Conservation (phyloP, 2,329 filamentous ascomycete species). For the Leptosphaerulina australis region DNA sequence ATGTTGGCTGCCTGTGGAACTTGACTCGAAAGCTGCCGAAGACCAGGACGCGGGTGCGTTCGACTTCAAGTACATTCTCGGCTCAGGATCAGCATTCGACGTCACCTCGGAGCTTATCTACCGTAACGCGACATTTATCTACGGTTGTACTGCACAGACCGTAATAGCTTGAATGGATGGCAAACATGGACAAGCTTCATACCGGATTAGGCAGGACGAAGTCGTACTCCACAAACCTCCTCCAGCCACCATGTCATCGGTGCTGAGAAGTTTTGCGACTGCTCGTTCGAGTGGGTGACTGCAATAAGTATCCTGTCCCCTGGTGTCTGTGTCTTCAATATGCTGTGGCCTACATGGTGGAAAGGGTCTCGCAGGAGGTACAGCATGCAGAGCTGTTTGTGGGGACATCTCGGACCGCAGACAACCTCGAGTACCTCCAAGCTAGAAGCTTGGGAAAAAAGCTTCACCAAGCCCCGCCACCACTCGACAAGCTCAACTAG, state of each 20-base stretch:
- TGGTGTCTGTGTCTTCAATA: too few relatives aligned
- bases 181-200: constrained; percentile 14
- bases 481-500: constrained; percentile 17
- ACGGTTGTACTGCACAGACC: constrained; percentile 8
- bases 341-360: not conserved
- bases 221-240: constrained; percentile 9
- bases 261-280: not conserved
- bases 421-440: not conserved
- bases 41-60: not conserved
- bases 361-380: not conserved
- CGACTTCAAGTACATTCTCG: constrained; percentile 11
- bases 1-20: constrained; percentile 23
- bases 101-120: constrained; percentile 13
- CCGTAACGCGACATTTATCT: constrained; percentile 19
- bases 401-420: not conserved
- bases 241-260: constrained; percentile 14
- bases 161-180: constrained; percentile 12
- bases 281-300: not conserved
- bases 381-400: not conserved
- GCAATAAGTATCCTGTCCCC: not conserved
- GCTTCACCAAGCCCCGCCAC: constrained; percentile 27
- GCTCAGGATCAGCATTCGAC: constrained; percentile 4
- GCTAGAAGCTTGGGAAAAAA: constrained; percentile 18
- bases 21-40: constrained; percentile 8
- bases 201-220: constrained; percentile 29